Evolutionary conservation across 2,329 filamentous ascomycete species (phyloP).

Genomic region (Teratosphaeria destructans): DNA sequence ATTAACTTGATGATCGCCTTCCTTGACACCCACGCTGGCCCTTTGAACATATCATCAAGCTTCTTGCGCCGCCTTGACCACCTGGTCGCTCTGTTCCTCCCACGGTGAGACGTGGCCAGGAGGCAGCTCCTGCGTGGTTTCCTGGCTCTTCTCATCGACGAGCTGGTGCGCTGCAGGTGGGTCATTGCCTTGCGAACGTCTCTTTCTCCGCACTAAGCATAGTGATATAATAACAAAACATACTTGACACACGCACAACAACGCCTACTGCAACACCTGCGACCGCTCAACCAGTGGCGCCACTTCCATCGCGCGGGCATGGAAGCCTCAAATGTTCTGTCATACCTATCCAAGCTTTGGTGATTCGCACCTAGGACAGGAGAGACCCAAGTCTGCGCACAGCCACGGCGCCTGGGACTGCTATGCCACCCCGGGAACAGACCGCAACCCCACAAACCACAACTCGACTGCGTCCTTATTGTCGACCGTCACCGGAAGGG

Average conservation of each 20-base stretch:
- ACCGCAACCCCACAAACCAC: background rate
- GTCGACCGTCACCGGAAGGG: background rate
- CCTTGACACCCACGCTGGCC: background rate
- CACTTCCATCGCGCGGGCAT: background rate
- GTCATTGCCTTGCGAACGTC: background rate
- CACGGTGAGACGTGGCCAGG: background rate
- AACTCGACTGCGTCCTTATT: background rate
- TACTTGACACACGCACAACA: background rate
- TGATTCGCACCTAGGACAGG: background rate
- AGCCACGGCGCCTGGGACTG: background rate
- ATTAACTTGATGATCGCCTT: background rate
- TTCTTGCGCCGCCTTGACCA: background rate
- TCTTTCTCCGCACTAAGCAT: background rate
- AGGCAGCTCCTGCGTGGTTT: background rate
- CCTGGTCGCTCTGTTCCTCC: background rate
- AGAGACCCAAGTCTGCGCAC: background rate
- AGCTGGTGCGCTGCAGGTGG: background rate
- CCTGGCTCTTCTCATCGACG: background rate
- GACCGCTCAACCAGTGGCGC: background rate
- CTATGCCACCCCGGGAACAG: background rate
- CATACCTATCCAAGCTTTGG: background rate
- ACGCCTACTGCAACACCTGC: background rate
- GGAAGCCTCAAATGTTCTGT: background rate
- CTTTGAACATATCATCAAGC: background rate
- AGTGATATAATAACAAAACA: background rate